Percentiles rank a stretch among this genome's conserved stretches.
phyloP scores from a whole-genome alignment of 805 yeast species.

The Metschnikowia aberdeeniae region DNA sequence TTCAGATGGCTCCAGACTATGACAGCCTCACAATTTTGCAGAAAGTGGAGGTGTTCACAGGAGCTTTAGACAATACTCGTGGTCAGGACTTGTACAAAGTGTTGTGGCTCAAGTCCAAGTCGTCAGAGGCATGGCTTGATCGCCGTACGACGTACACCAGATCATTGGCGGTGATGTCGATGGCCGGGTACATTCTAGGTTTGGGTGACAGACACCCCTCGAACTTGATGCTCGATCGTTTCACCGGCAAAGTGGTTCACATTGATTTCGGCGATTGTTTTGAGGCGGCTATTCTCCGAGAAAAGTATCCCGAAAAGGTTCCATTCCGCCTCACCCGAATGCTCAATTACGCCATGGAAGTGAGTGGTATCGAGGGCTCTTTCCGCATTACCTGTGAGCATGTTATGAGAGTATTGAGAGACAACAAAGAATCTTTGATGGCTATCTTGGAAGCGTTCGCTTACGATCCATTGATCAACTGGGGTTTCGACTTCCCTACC shows the following conservation, averaged over 20 bases:
- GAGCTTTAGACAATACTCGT: conserved; percentile 89
- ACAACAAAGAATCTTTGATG: conserved; percentile 93
- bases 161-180: conserved; percentile 96
- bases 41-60: conserved; percentile 94
- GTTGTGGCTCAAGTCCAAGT: conserved; percentile 91
- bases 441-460: conserved; percentile 98
- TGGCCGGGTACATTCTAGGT: conserved; percentile 96
- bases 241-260: conserved; percentile 93
- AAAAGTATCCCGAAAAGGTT: conserved; percentile 96
- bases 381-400: conserved; percentile 95
- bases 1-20: conserved; percentile 97
- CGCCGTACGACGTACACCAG: conserved; percentile 94
- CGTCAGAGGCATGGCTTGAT: conserved; percentile 97
- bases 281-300: conserved; percentile 95
- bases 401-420: conserved; percentile 92
- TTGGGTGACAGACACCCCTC: conserved; percentile 98
- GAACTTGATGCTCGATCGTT: conserved; percentile 88
- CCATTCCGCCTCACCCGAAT: conserved; percentile 95
- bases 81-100: conserved; percentile 96
- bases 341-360: conserved; percentile 98
- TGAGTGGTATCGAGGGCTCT: conserved; percentile 96
- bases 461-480: conserved; percentile 94
- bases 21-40: conserved; percentile 84
- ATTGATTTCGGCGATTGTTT: conserved; percentile 99
- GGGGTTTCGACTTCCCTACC: conserved; percentile 96